phyloP scores from a whole-genome alignment of 2,329 filamentous ascomycete genomes.

The Claviceps pusilla region DNA sequence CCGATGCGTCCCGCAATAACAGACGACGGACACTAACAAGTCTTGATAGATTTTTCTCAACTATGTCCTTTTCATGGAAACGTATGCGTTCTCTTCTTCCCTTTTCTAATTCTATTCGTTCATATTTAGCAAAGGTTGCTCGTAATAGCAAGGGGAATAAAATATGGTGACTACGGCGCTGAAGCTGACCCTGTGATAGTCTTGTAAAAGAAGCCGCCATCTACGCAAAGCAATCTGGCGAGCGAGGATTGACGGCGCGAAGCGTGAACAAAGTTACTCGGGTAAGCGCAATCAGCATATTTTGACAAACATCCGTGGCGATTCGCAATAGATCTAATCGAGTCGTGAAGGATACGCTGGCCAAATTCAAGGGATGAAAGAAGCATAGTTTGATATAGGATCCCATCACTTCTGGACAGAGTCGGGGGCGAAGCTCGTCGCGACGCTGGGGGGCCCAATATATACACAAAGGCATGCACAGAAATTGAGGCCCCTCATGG shows the following conservation, averaged over 20 bases:
- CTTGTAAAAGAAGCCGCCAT: conserved; percentile 69
- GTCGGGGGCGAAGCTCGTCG: background rate
- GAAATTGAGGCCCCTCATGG: background rate
- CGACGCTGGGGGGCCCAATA: background rate
- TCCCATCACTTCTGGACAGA: background rate
- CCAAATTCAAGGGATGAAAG: conserved; percentile 51
- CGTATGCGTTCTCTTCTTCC: conserved; percentile 21
- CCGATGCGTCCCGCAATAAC: conserved; percentile 8
- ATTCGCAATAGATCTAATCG: background rate
- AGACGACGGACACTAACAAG: conserved; percentile 11
- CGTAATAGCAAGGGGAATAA: too few relatives aligned
- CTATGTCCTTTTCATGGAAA: conserved; percentile 68
- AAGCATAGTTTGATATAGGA: background rate
- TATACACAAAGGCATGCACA: background rate
- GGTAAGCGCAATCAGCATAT: conserved; percentile 29
- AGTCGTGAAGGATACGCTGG: conserved; percentile 41
- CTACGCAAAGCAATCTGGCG: conserved; percentile 56
- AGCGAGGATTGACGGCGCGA: conserved; percentile 58
- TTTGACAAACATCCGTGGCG: background rate
- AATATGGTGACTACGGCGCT: background rate
- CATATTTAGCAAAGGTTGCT: background rate
- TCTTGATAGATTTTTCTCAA: conserved; percentile 63
- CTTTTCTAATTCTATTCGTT: background rate
- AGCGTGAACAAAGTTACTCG: conserved; percentile 65
- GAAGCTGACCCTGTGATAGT: conserved; percentile 25